A percentile compares a stretch with the other conserved stretches of the same genome.
These are phyloP conservation scores for Syzygium malaccense DNA, from an alignment of 441 rosid genomes.

Conservation along the genomic window DNA sequence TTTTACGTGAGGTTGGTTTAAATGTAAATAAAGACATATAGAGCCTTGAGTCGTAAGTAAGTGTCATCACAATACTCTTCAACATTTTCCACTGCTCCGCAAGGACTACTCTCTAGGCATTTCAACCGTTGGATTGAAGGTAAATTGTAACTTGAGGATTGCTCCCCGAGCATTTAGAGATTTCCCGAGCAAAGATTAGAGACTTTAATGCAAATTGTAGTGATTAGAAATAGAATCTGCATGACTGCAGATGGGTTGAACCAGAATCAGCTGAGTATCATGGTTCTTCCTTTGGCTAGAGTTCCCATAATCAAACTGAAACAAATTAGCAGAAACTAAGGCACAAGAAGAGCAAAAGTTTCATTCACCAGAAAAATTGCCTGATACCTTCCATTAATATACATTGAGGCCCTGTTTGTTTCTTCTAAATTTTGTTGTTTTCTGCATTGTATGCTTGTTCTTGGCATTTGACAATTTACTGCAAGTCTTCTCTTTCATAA, in stretches of 20 bases:
- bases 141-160: background rate
- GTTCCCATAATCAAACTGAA: background rate
- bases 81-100: background rate
- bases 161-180: background rate
- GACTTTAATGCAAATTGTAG: background rate
- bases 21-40: too few relatives aligned
- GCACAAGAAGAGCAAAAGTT: background rate
- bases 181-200: background rate
- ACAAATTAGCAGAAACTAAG: background rate
- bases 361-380: background rate
- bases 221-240: background rate
- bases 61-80: too few relatives aligned
- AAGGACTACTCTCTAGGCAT: background rate
- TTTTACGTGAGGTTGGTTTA: too few relatives aligned
- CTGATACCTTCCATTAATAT: too few relatives aligned
- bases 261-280: background rate
- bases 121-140: background rate
- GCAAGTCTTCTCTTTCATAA: background rate
- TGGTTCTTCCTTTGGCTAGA: background rate
- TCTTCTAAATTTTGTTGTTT: background rate
- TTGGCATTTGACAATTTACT: background rate
- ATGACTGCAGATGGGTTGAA: background rate
- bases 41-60: too few relatives aligned
- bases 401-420: background rate
- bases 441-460: background rate